Conservation (phyloP, 345 rosid species). For the Passiflora organensis region DNA sequence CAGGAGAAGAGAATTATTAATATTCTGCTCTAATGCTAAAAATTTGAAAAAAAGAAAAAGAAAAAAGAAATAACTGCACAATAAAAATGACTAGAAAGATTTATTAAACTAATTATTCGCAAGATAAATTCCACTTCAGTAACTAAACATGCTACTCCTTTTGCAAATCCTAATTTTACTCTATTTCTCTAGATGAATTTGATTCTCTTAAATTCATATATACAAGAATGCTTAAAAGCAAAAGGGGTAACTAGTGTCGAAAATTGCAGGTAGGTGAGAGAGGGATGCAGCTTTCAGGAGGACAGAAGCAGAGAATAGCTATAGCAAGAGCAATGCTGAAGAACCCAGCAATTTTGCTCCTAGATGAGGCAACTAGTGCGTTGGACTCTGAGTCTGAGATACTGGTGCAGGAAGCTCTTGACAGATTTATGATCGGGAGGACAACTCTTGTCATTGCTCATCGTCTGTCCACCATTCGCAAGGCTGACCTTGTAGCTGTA, state of each 20-base stretch:
- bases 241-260: background rate
- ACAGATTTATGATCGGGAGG: conserved; percentile 97
- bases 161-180: too few species aligned
- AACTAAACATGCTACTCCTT: too few species aligned
- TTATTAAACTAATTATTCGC: too few species aligned
- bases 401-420: conserved; percentile 94
- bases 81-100: too few species aligned
- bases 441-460: conserved; percentile 95
- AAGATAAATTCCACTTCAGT: too few species aligned
- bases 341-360: conserved; percentile 83
- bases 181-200: too few species aligned
- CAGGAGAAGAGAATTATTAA: too few species aligned
- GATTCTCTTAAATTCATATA: too few species aligned
- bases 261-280: conserved; percentile 99
- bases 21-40: too few species aligned
- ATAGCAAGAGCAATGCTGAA: conserved; percentile 97
- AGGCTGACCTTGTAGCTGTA: conserved; percentile 96
- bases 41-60: too few species aligned
- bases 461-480: conserved; percentile 91
- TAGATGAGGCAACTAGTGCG: conserved; percentile 97
- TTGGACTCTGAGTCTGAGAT: conserved; percentile 95
- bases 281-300: conserved; percentile 94
- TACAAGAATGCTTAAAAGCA: too few species aligned
- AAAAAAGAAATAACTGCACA: too few species aligned
- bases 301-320: conserved; percentile 96